Evolutionary conservation across 2,329 filamentous ascomycete species (phyloP), one percentile per base, ranked within the genome.

Genomic region (Acrocalymma vagum): DNA sequence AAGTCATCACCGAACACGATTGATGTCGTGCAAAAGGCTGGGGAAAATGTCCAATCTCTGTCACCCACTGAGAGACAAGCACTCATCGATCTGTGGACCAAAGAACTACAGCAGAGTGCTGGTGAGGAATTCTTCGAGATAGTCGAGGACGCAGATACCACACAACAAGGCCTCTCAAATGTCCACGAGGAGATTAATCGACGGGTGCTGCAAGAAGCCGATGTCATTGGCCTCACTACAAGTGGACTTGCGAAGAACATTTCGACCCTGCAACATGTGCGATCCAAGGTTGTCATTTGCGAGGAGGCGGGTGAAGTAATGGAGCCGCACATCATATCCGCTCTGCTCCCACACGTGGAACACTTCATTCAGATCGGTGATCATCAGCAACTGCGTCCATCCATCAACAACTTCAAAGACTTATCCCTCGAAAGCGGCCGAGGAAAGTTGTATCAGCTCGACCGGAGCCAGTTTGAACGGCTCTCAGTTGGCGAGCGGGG

Each of bases 271-370:
- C 71, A 75, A 6, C 72, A 73, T 6, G 44, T 85, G 2, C 57
- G 66, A 6, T 69, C 71, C 21, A 85, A 85, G 45, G 77, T 86
- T 0, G 61, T 88, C 11, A 60, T 88, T 1, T 86, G 81, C 22
- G 85, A 89, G 58, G 85, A 89, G 55, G 85, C 85, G 2, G 85
- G 79, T 0, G 85, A 89, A 47, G 81, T 88, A 0, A 70, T 88
- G 21, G 86, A 89, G 58, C 73, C 81, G 0, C 84, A 88, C 43
- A 69, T 81, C 3, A 59, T 88, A 1, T 81, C 81, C 0, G 76
- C 84, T 0, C 60, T 88, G 4, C 67, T 85, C 0, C 83, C 83
- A 0, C 76, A 76, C 4, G 45, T 86, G 0, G 76, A 87, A 58
- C 84, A 88, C 42, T 68, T 75, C 5, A 81, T 87, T 13, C 72